Percentiles rank a stretch among this genome's conserved stretches.
phyloP scores from a whole-genome alignment of 177 flowering plant genomes.

The Tripterygium wilfordii region DNA sequence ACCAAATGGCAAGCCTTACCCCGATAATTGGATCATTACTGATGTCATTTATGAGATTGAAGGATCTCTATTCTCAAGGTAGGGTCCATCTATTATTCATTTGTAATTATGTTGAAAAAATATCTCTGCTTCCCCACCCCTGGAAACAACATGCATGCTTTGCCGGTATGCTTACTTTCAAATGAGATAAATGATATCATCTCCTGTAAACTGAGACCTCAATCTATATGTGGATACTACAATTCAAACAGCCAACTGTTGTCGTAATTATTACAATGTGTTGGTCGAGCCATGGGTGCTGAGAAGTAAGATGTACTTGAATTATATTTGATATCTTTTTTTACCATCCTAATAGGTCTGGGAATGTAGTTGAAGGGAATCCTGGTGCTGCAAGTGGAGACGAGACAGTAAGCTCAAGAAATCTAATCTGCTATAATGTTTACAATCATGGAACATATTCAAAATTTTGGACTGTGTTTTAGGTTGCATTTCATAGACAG shows the following conservation, averaged over 20 bases:
- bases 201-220: too few species aligned
- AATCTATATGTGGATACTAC: too few species aligned
- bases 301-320: too few species aligned
- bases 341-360: constrained; percentile 55
- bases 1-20: constrained; percentile 99
- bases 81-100: constrained; percentile 11
- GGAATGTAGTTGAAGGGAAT: constrained; percentile 74
- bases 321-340: not conserved
- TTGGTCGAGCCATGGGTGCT: too few species aligned
- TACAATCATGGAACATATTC: not conserved
- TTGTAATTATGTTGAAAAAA: too few species aligned
- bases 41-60: constrained; percentile 89
- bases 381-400: constrained; percentile 92
- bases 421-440: not conserved
- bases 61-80: constrained; percentile 85
- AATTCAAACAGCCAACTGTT: too few species aligned
- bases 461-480: not conserved
- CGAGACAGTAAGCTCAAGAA: constrained; percentile 68
- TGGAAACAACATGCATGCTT: too few species aligned
- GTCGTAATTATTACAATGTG: too few species aligned
- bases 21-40: constrained; percentile 98
- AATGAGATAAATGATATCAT: too few species aligned
- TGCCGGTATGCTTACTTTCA: too few species aligned
- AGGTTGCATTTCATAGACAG: too few species aligned
- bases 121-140: too few species aligned